Evolutionary conservation across 208 protist species (phyloP), one percentile per base, ranked within the genome.

Genomic region (Acanthamoeba royreba): DNA sequence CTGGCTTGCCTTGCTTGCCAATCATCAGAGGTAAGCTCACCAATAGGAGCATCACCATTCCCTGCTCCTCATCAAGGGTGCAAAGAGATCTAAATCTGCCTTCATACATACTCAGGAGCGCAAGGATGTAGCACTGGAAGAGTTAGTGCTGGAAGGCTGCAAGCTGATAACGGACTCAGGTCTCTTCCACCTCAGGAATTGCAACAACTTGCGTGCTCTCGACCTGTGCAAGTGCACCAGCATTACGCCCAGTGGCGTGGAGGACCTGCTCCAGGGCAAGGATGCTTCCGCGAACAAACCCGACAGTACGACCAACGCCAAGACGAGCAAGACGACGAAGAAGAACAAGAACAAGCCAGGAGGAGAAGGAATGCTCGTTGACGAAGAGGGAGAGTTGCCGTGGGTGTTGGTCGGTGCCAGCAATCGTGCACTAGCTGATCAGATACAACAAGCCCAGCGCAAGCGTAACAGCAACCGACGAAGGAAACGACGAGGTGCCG

Each of bases 101-200:
- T 3, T 25, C 19, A 61, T 35, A 4, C 35, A 15, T 69, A 25
- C 7, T 47, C 11, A 22, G 46, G 69, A 66, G 0, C 17, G 5
- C 55, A 22, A 66, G 55, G 85, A 61, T 28, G 53, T 91, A 25
- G 52, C 52, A 38, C 25, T 91, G 52, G 85, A 91, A 25, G 85
- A 91, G 85, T 19, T 91, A 52, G 45, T 46, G 11, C 25, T 91
- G 85, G 85, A 91, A 52, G 55, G 42, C 53, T 91, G 85, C 85
- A 28, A 72, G 55, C 85, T 4, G 2, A 22, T 91, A 33, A 63
- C 85, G 17, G 85, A 72, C 38, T 35, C n/a, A 2, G 85, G 85
- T 22, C 40, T 91, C 49, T 52, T 45, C 35, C 55, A 63, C 53
- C 85, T 91, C 52, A 63, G 52, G 55, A 4, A 38, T 1, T 91